Conservation (phyloP, 1,284 basidiomycete genomes). For the Pterulicium gracile region DNA sequence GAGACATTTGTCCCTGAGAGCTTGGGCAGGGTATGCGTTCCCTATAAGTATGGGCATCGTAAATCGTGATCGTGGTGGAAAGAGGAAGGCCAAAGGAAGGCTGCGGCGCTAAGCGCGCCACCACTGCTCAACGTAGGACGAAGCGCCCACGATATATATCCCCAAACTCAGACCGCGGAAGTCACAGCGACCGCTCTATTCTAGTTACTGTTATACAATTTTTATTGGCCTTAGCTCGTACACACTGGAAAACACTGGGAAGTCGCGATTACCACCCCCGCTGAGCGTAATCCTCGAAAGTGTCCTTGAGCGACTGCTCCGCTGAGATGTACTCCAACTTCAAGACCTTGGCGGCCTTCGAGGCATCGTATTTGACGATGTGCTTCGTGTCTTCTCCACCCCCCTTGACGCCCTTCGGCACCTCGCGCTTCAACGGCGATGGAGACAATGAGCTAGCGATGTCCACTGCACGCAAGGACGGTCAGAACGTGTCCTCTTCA, state of each 20-base stretch:
- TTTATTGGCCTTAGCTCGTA: no score
- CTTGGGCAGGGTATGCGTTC: slow-evolving; percentile 90
- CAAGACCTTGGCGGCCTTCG: slow-evolving; percentile 24
- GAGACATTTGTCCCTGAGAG: slow-evolving; percentile 63
- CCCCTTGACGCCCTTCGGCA: neutral
- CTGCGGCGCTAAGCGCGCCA: no score
- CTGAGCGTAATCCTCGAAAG: slow-evolving; percentile 26
- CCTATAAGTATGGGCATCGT: no score
- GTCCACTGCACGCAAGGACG: slow-evolving; percentile 2
- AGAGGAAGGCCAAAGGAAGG: no score
- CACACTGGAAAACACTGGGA: no score
- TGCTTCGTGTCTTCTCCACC: neutral
- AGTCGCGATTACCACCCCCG: slow-evolving; percentile 28
- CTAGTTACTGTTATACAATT: no score
- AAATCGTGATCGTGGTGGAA: no score
- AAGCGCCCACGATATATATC: no score
- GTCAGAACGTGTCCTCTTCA: slow-evolving; percentile 2
- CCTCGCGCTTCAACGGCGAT: neutral
- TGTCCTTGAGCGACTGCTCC: slow-evolving; percentile 29
- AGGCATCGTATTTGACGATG: neutral
- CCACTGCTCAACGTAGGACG: no score
- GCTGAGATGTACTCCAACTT: slow-evolving; percentile 32
- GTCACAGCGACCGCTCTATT: no score
- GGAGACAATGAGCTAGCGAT: neutral
- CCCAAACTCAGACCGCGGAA: no score